phyloP scores from a whole-genome alignment of 352 stramenopile genomes.

The Phytophthora multivora region DNA sequence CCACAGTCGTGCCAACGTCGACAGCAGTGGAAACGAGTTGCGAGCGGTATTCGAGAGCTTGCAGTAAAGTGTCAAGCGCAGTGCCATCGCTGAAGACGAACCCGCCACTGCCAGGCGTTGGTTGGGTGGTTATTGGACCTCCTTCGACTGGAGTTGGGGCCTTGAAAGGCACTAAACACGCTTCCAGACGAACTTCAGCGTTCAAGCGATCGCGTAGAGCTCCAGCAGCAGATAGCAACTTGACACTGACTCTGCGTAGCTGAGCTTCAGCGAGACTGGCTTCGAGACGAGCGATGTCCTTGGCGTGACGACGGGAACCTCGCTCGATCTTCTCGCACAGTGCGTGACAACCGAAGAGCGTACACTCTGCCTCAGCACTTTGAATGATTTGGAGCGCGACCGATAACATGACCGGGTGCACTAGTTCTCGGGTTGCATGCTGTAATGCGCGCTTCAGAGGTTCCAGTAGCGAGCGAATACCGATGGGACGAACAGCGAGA shows the following conservation, averaged over 20 bases:
- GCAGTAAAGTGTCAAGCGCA: conserved; percentile 55
- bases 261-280: conserved; percentile 65
- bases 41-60: conserved; percentile 68
- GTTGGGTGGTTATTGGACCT: conserved; percentile 2
- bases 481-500: conserved; percentile 69
- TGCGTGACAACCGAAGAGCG: conserved; percentile 75
- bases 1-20: conserved; percentile 45
- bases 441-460: conserved; percentile 62
- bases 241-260: conserved; percentile 53
- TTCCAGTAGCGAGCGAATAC: conserved; percentile 69
- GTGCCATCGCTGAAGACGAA: conserved; percentile 66
- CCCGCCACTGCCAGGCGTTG: conserved; percentile 15
- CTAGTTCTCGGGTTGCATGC: conserved; percentile 50
- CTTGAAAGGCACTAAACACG: conserved; percentile 56
- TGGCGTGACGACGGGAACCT: conserved; percentile 52
- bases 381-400: conserved; percentile 69
- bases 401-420: conserved; percentile 59
- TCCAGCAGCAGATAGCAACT: conserved; percentile 50
- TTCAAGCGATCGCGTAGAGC: conserved; percentile 61
- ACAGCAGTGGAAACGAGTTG: conserved; percentile 58
- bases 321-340: conserved; percentile 67
- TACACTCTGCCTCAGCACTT: conserved; percentile 79
- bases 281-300: conserved; percentile 68
- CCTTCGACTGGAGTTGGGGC: conserved; percentile 8
- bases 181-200: conserved; percentile 71